These are phyloP conservation scores for Firmiana major DNA, from an alignment of 345 rosid genomes.

Conservation along the genomic window DNA sequence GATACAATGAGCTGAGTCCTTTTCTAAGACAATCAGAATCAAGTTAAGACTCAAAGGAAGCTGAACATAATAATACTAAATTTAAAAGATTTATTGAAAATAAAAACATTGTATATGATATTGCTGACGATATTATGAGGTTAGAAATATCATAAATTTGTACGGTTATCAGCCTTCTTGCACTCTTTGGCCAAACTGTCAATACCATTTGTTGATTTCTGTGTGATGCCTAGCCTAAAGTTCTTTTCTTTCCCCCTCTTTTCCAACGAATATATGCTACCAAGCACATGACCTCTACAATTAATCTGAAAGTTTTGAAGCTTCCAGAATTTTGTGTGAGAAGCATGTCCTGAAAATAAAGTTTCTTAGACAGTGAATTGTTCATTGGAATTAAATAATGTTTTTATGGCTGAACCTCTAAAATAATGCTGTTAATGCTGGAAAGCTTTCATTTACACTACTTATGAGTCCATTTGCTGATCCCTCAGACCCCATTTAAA, in stretches of 20 bases:
- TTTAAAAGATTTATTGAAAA: neutral
- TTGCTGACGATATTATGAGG: neutral
- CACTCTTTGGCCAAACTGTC: neutral
- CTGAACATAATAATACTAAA: neutral
- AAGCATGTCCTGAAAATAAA: neutral
- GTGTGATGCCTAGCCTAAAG: neutral
- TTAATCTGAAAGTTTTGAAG: neutral
- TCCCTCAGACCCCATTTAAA: neutral
- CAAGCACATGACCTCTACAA: neutral
- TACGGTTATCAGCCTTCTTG: neutral
- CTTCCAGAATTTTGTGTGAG: neutral
- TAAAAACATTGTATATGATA: neutral
- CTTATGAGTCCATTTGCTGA: neutral
- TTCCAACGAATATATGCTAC: neutral
- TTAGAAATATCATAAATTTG: neutral
- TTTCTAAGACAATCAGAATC: neutral
- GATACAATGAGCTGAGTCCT: neutral
- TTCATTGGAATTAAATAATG: neutral
- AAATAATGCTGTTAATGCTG: neutral
- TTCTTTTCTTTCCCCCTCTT: neutral
- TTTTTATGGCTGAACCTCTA: neutral
- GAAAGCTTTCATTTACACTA: neutral
- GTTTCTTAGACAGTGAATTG: neutral
- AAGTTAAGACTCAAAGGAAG: neutral
- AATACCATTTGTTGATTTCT: neutral